Evolutionary conservation across 345 rosid species (phyloP).

Genomic region (Gynandropsis gynandra): DNA sequence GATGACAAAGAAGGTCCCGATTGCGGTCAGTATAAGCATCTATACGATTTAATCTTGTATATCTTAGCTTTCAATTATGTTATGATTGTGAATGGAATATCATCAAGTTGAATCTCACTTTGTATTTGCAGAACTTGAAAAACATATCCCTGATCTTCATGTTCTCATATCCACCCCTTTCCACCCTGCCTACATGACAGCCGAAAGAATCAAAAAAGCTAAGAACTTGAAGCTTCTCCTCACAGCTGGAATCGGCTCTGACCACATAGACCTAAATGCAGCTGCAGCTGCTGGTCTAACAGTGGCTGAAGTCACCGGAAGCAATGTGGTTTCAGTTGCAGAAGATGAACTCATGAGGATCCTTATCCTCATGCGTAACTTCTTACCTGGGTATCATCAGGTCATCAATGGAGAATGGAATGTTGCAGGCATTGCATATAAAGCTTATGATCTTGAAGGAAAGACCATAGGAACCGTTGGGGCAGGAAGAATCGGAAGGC

Average conservation of each 20-base stretch:
- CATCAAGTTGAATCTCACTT: neutral
- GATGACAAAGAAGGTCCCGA: conserved; percentile 89
- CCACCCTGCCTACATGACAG: conserved; percentile 90
- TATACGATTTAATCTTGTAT: too few relatives aligned
- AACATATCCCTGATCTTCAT: conserved; percentile 80
- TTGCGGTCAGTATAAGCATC: conserved; percentile 44
- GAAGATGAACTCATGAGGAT: conserved; percentile 97
- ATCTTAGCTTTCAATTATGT: too few relatives aligned
- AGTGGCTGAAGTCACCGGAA: conserved; percentile 90
- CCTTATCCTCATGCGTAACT: conserved; percentile 78
- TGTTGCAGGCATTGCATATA: conserved; percentile 72
- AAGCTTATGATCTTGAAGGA: conserved; percentile 94
- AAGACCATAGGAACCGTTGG: conserved; percentile 93
- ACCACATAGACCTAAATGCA: conserved; percentile 79
- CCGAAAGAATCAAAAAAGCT: conserved; percentile 85
- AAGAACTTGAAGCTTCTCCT: conserved; percentile 84
- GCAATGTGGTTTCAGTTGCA: conserved; percentile 89
- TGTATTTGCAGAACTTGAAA: conserved; percentile 56
- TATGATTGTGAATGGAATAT: neutral
- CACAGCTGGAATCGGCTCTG: conserved; percentile 94
- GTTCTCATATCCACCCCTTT: conserved; percentile 85
- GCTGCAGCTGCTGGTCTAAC: conserved; percentile 88
- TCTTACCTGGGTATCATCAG: conserved; percentile 82
- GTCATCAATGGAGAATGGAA: conserved; percentile 88
- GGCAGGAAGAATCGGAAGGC: conserved; percentile 81